Conservation (phyloP, 2,329 filamentous ascomycete species). For the Talaromyces pinophilus region DNA sequence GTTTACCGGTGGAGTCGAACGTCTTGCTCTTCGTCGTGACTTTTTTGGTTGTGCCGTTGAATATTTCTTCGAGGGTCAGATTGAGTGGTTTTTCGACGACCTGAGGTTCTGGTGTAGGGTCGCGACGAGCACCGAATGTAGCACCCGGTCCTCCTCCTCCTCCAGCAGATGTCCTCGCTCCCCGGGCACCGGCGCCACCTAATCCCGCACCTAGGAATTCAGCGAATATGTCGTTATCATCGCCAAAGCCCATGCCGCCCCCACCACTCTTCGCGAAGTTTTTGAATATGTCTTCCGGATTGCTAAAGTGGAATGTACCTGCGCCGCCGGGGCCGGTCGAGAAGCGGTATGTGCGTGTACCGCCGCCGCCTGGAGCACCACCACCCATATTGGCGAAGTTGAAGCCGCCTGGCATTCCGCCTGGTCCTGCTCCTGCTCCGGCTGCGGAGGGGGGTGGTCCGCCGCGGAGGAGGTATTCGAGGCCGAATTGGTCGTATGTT, state of each 20-base stretch:
- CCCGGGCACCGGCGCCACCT: slow-evolving; percentile 36
- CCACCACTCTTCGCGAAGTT: slow-evolving; percentile 70
- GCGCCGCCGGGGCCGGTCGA: slow-evolving; percentile 55
- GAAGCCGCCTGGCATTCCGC: slow-evolving; percentile 58
- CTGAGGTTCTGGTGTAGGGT: slow-evolving; percentile 76
- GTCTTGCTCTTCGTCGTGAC: slow-evolving; percentile 98
- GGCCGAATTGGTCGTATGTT: slow-evolving; percentile 89
- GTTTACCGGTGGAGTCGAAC: slow-evolving; percentile 80
- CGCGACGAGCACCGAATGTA: slow-evolving; percentile 37
- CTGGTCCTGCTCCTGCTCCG: slow-evolving; percentile 31
- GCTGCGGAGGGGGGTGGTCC: slow-evolving; percentile 66
- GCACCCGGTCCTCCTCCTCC: slow-evolving; percentile 28
- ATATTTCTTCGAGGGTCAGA: slow-evolving; percentile 85
- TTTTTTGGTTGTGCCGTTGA: slow-evolving; percentile 85
- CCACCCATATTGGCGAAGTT: slow-evolving; percentile 45
- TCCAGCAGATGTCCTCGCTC: slow-evolving; percentile 34
- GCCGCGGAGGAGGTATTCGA: slow-evolving; percentile 86
- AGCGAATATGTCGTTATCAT: slow-evolving; percentile 60
- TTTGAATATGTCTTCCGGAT: slow-evolving; percentile 79
- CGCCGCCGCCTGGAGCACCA: slow-evolving; percentile 57
- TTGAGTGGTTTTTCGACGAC: slow-evolving; percentile 83
- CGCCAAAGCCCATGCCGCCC: slow-evolving; percentile 49
- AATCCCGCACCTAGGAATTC: slow-evolving; percentile 50
- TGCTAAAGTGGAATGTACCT: slow-evolving; percentile 77
- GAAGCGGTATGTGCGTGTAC: slow-evolving; percentile 50